A percentile compares a stretch with the other conserved stretches of the same genome.
phyloP scores from a whole-genome alignment of 2,329 filamentous ascomycete genomes.

The Rhinocladiella mackenziei region DNA sequence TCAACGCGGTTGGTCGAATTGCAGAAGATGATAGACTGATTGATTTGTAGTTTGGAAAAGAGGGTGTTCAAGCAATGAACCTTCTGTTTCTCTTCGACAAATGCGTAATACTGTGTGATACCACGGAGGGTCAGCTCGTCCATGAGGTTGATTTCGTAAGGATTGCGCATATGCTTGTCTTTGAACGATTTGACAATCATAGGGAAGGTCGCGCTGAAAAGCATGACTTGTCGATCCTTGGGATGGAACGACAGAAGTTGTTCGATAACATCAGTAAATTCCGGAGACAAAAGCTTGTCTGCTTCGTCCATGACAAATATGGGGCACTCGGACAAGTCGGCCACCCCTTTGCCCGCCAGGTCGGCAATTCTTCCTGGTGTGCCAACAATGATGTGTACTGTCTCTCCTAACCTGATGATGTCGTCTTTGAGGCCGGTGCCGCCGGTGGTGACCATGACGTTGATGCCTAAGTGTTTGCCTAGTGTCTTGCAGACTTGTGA shows the following conservation, averaged over 20 bases:
- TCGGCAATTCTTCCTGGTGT: conserved; percentile 95
- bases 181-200: conserved; percentile 96
- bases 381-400: conserved; percentile 95
- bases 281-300: conserved; percentile 91
- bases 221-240: conserved; percentile 97
- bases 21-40: conserved; percentile 99
- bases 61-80: conserved; percentile 98
- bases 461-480: conserved; percentile 93
- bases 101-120: conserved; percentile 99
- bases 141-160: conserved; percentile 99
- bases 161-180: conserved; percentile 94
- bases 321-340: conserved; percentile 90
- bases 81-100: conserved; percentile 98
- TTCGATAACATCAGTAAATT: conserved; percentile 97
- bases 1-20: conserved; percentile 99
- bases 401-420: conserved; percentile 88
- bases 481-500: conserved; percentile 99
- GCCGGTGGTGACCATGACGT: conserved; percentile 99
- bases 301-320: conserved; percentile 99
- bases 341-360: conserved; percentile 91
- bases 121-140: conserved; percentile 95
- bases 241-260: conserved; percentile 92
- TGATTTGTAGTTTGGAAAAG: conserved; percentile 98
- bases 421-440: conserved; percentile 94
- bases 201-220: conserved; percentile 97